A percentile compares a stretch with the other conserved stretches of the same genome.
Evolutionary conservation across 2,329 filamentous ascomycete genomes (phyloP).

Genomic region (Botrytis galanthina): DNA sequence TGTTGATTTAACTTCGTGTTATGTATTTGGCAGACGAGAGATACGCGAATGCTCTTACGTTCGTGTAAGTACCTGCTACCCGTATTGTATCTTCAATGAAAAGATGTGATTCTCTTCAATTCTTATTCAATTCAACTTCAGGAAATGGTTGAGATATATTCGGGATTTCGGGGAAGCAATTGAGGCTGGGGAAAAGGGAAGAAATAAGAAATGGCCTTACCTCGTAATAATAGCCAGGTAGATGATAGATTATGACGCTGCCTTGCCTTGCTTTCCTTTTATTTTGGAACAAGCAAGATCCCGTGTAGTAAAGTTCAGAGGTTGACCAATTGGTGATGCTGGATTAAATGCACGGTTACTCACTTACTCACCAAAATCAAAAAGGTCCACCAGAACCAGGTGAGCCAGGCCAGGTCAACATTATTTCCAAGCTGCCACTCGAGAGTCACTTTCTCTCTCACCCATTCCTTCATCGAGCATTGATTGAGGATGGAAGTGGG

Average conservation of each 20-base stretch:
- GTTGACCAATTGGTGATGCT: not conserved
- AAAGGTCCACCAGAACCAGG: not conserved
- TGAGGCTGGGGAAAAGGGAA: not conserved
- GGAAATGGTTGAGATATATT: not conserved
- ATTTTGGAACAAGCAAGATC: slow-evolving; percentile 4
- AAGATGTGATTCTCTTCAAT: not conserved
- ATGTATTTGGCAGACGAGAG: not conserved
- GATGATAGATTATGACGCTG: slow-evolving; percentile 14
- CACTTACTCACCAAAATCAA: not conserved
- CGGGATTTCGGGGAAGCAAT: not conserved
- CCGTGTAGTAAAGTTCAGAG: not conserved
- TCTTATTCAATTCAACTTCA: not conserved
- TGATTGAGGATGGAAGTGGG: not conserved
- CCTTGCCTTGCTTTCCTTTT: slow-evolving; percentile 10
- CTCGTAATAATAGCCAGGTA: not conserved
- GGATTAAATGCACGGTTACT: not conserved
- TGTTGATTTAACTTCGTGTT: not conserved
- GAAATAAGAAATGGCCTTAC: not conserved
- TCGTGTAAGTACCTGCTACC: not conserved
- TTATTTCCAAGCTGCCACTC: not conserved
- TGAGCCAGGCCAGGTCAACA: not conserved
- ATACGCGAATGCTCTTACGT: not conserved
- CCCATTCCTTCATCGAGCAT: not conserved
- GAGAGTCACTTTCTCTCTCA: not conserved
- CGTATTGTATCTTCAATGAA: not conserved